These are phyloP conservation scores for Podaxis sp. DNA, from an alignment of 768 basidiomycete species.

Conservation along the genomic window DNA sequence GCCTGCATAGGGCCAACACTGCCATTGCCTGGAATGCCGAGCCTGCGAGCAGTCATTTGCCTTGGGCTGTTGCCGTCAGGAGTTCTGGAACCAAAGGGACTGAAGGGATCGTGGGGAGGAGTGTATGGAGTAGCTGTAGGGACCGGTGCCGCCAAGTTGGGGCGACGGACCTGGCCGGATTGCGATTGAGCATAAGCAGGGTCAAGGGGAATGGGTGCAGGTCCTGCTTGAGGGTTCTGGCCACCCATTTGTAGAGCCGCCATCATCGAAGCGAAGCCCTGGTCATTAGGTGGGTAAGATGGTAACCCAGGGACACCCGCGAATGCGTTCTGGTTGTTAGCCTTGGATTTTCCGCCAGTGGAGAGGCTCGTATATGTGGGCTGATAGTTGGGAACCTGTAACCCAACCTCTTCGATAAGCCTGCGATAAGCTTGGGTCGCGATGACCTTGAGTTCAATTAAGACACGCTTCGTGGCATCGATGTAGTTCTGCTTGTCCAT, in stretches of 20 bases:
- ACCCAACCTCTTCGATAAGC: slow-evolving; percentile 91
- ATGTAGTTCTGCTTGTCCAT: slow-evolving; percentile 65
- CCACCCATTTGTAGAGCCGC: slow-evolving; percentile 89
- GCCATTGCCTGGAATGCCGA: slow-evolving; percentile 41
- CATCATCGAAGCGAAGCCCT: slow-evolving; percentile 90
- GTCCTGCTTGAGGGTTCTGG: slow-evolving; percentile 80
- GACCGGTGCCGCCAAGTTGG: slow-evolving; percentile 25
- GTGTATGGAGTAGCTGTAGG: slow-evolving; percentile 32
- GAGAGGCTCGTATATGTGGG: slow-evolving; percentile 68
- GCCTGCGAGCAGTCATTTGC: slow-evolving; percentile 47
- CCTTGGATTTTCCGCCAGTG: slow-evolving; percentile 56
- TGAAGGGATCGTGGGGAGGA: slow-evolving; percentile 46
- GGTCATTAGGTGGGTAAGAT: slow-evolving; percentile 78
- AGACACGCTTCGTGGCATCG: slow-evolving; percentile 86
- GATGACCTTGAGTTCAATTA: slow-evolving; percentile 89
- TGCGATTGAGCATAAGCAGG: slow-evolving; percentile 47
- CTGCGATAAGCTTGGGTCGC: slow-evolving; percentile 94
- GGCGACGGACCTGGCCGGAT: slow-evolving; percentile 34
- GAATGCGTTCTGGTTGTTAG: slow-evolving; percentile 50
- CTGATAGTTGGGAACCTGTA: slow-evolving; percentile 87
- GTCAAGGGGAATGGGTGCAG: slow-evolving; percentile 53
- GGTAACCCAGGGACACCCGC: slow-evolving; percentile 70
- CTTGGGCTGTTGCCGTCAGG: slow-evolving; percentile 47
- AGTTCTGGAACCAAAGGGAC: slow-evolving; percentile 47
- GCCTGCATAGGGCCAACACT: slow-evolving; percentile 25